Conservation (phyloP, 106 monocot genomes). For the Apostasia ramifera region DNA sequence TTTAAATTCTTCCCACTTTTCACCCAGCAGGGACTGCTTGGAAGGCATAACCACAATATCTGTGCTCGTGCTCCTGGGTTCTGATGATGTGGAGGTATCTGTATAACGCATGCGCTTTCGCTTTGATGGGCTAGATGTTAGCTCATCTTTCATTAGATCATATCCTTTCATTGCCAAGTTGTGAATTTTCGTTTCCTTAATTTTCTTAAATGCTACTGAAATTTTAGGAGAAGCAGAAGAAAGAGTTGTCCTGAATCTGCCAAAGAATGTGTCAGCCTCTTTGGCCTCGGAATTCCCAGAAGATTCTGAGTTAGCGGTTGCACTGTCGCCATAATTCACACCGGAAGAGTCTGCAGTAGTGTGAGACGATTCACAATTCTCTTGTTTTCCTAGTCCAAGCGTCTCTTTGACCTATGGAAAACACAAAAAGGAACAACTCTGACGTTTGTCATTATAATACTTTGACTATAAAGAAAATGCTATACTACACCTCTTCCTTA, state of each 20-base stretch:
- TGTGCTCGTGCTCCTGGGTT: slow-evolving; percentile 62
- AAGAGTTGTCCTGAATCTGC: slow-evolving; percentile 47
- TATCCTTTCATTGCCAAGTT: slow-evolving; percentile 75
- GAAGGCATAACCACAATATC: slow-evolving; percentile 77
- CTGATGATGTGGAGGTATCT: slow-evolving; percentile 29
- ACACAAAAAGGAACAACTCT: slow-evolving; percentile 2
- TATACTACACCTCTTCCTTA: slow-evolving; percentile 52
- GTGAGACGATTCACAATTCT: slow-evolving; percentile 20
- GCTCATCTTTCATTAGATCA: slow-evolving; percentile 71
- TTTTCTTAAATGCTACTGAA: slow-evolving; percentile 49
- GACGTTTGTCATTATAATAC: neutral
- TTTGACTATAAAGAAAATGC: neutral
- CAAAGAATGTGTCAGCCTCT: slow-evolving; percentile 39
- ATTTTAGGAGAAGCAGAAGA: slow-evolving; percentile 55
- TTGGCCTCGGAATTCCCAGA: slow-evolving; percentile 19
- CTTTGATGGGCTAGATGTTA: slow-evolving; percentile 41
- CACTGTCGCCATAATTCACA: slow-evolving; percentile 16
- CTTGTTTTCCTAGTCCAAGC: slow-evolving; percentile 58
- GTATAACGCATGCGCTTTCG: slow-evolving; percentile 40
- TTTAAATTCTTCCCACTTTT: slow-evolving; percentile 92
- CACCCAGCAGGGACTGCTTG: slow-evolving; percentile 63
- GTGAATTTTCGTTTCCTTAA: slow-evolving; percentile 61
- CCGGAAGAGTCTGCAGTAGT: slow-evolving; percentile 15
- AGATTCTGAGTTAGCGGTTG: slow-evolving; percentile 19
- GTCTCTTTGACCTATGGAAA: slow-evolving; percentile 60